phyloP scores from a whole-genome alignment of 192 early-diverging fungal genomes.

The Phlyctochytrium arcticum region DNA sequence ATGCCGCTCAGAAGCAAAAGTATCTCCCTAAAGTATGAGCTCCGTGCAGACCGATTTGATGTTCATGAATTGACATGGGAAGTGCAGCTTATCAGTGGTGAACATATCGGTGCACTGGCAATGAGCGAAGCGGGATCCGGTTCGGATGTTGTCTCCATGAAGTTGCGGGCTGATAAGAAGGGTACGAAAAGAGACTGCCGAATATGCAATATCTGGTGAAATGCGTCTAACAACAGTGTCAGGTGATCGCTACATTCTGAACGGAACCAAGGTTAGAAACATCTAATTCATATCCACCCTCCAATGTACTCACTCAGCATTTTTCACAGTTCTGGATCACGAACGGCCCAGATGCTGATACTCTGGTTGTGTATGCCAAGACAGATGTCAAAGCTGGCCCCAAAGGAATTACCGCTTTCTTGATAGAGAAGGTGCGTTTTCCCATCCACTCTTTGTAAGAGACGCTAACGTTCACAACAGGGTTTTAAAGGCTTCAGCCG shows the following conservation, averaged over 20 bases:
- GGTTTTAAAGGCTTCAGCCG: slow-evolving; percentile 79
- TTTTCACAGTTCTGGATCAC: slow-evolving; percentile 97
- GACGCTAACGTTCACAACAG: slow-evolving; percentile 16
- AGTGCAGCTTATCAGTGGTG: slow-evolving; percentile 70
- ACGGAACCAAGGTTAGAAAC: slow-evolving; percentile 94
- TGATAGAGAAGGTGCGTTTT: slow-evolving; percentile 70
- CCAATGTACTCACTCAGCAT: too few species aligned
- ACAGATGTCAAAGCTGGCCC: slow-evolving; percentile 74
- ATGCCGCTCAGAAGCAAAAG: slow-evolving; percentile 77
- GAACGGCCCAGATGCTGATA: slow-evolving; percentile 86
- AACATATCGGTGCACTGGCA: slow-evolving; percentile 85
- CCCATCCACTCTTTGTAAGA: not conserved
- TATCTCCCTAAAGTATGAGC: slow-evolving; percentile 72
- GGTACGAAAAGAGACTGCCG: slow-evolving; percentile 26
- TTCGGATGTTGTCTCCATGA: slow-evolving; percentile 93
- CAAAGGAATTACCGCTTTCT: slow-evolving; percentile 90
- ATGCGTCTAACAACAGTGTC: not conserved
- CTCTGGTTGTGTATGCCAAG: slow-evolving; percentile 90
- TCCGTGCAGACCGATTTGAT: not conserved
- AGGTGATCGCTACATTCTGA: slow-evolving; percentile 74
- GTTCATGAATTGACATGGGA: not conserved
- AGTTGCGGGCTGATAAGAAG: slow-evolving; percentile 72
- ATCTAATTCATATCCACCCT: too few species aligned
- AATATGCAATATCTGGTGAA: not conserved
- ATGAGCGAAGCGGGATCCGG: slow-evolving; percentile 92